Conservation (phyloP, 768 basidiomycete species). For the Holtermannia corniformis region DNA sequence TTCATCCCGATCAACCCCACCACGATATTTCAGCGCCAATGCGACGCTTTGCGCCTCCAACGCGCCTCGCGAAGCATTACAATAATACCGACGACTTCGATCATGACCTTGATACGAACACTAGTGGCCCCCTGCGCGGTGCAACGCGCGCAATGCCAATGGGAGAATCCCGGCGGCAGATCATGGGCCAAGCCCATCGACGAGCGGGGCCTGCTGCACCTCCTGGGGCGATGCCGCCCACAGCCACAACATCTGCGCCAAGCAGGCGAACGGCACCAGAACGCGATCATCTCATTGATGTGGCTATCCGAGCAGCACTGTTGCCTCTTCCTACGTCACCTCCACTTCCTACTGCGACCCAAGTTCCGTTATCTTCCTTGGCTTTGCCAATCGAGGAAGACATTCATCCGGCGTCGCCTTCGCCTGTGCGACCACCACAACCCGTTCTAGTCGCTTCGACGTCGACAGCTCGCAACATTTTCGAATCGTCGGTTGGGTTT, state of each 20-base stretch:
- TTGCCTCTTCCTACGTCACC: neutral
- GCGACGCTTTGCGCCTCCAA: neutral
- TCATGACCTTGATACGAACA: slow-evolving; percentile 1
- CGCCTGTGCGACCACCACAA: neutral
- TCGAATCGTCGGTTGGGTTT: too few relatives aligned
- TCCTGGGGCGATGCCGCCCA: neutral
- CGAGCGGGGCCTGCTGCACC: slow-evolving; percentile 19
- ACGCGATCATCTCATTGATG: slow-evolving; percentile 4
- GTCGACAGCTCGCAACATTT: neutral
- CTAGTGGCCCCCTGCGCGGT: neutral
- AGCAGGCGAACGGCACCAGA: neutral
- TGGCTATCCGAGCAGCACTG: slow-evolving; percentile 1
- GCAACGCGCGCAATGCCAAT: slow-evolving; percentile 1
- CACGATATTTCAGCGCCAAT: neutral
- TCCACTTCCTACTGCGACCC: neutral
- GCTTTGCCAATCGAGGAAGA: neutral
- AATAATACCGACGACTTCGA: slow-evolving; percentile 1
- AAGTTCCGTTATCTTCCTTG: neutral
- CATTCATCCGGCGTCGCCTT: neutral
- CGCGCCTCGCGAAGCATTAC: slow-evolving; percentile 1
- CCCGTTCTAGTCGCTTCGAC: neutral
- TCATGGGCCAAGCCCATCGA: slow-evolving; percentile 24
- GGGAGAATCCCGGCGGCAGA: neutral
- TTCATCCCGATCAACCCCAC: neutral
- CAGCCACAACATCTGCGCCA: neutral